These are phyloP conservation scores for Naganishia randhawae DNA, from an alignment of 768 basidiomycete species.

Conservation along the genomic window DNA sequence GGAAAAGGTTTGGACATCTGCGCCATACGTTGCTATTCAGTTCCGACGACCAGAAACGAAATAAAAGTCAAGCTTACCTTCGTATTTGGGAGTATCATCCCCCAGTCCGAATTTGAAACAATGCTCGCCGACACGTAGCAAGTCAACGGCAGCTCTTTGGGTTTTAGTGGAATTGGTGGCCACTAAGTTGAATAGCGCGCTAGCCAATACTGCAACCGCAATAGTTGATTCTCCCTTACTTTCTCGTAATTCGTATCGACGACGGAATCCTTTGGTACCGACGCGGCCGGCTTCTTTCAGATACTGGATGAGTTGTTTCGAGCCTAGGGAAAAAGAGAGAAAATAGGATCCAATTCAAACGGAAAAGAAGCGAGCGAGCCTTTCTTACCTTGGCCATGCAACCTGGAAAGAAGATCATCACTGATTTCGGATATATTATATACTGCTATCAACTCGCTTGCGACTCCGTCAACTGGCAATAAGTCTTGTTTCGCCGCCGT, in stretches of 20 bases:
- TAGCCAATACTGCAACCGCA: conserved; percentile 9
- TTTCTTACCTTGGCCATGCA: conserved; percentile 19
- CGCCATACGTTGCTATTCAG: neutral
- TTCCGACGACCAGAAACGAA: no score
- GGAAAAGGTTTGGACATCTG: conserved; percentile 19
- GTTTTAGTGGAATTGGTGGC: conserved; percentile 10
- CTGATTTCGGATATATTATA: conserved; percentile 12
- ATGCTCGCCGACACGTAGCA: conserved; percentile 1
- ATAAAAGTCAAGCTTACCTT: conserved; percentile 1
- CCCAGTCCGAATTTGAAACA: conserved; percentile 19
- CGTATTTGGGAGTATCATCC: conserved; percentile 18
- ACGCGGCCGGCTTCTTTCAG: conserved; percentile 15
- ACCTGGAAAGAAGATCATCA: conserved; percentile 16
- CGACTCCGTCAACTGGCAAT: conserved; percentile 20
- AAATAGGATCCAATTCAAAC: no score
- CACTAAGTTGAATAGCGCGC: conserved; percentile 16
- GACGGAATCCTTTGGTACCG: neutral
- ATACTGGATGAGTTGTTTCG: conserved; percentile 18
- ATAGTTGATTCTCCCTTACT: conserved; percentile 14
- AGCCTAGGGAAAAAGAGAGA: neutral
- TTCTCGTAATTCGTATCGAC: conserved; percentile 4
- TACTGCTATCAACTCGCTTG: conserved; percentile 22
- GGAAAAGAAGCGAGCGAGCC: neutral
- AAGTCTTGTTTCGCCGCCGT: conserved; percentile 24
- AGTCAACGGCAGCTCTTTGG: neutral